phyloP scores from a whole-genome alignment of 1,284 basidiomycete genomes.

The Lignosus rhinocerotis region DNA sequence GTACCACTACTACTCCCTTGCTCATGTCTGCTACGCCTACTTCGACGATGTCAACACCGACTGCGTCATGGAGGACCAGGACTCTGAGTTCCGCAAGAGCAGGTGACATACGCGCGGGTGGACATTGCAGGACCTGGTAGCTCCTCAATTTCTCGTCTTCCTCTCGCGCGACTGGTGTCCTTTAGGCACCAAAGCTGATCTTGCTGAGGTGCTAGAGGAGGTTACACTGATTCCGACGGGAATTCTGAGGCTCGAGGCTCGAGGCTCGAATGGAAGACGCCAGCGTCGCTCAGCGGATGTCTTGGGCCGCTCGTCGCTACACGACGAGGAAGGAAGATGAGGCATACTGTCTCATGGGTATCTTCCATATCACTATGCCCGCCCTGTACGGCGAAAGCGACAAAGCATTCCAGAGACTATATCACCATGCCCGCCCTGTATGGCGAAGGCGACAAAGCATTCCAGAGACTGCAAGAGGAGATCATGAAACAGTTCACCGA shows the following conservation, averaged over 20 bases:
- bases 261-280: background rate
- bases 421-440: constrained; percentile 2
- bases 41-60: no score
- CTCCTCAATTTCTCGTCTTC: background rate
- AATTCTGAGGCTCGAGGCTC: background rate
- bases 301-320: background rate
- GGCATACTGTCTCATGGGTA: constrained; percentile 6
- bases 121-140: constrained; percentile 6
- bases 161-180: background rate
- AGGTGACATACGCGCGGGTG: background rate
- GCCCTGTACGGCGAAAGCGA: constrained; percentile 4
- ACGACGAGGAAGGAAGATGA: constrained; percentile 6
- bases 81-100: background rate
- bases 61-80: background rate
- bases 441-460: constrained; percentile 2
- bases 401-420: background rate
- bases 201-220: background rate
- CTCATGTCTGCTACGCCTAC: no score
- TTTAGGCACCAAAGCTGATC: background rate
- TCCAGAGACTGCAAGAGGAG: background rate
- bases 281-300: constrained; percentile 3
- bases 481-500: background rate
- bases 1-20: no score
- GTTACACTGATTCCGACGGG: background rate
- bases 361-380: background rate